Evolutionary conservation across 768 basidiomycete genomes (phyloP).

Genomic region (Paxillus rubicundulus): DNA sequence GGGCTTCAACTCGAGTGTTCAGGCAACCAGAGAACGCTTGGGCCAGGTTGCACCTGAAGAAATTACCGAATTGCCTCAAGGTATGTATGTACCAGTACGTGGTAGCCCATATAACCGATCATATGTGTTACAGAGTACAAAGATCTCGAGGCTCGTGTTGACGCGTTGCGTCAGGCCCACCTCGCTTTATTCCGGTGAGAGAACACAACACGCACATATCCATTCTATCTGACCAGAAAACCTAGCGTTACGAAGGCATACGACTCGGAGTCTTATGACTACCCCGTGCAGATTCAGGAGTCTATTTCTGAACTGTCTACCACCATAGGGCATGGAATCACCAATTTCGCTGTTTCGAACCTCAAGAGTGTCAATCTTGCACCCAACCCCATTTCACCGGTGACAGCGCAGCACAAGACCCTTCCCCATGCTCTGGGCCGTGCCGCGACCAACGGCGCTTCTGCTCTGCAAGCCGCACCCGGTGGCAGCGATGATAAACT

Average conservation of each 20-base stretch:
- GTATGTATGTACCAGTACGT: constrained; percentile 36
- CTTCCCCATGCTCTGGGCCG: constrained; percentile 92
- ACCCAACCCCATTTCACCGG: constrained; percentile 55
- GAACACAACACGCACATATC: constrained; percentile 19
- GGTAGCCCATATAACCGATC: not conserved
- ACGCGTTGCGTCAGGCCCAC: constrained; percentile 83
- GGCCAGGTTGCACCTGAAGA: constrained; percentile 91
- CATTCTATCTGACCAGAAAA: not conserved
- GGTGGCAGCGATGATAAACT: constrained; percentile 63
- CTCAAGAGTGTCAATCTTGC: constrained; percentile 84
- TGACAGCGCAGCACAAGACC: constrained; percentile 82
- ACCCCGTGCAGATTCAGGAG: constrained; percentile 87
- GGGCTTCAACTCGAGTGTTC: constrained; percentile 77
- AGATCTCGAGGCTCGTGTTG: constrained; percentile 91
- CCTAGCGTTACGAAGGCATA: constrained; percentile 83
- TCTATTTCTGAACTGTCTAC: constrained; percentile 70
- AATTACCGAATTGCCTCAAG: constrained; percentile 91
- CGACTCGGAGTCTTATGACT: constrained; percentile 85
- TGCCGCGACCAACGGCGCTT: constrained; percentile 64
- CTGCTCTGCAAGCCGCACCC: constrained; percentile 42
- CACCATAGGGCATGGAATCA: constrained; percentile 69
- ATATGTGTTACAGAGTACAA: constrained; percentile 74
- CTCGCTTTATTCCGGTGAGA: constrained; percentile 69
- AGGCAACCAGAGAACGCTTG: constrained; percentile 83
- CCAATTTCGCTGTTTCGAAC: constrained; percentile 83